Conservation (phyloP, 1,284 basidiomycete species). For the Agroathelia rolfsii region DNA sequence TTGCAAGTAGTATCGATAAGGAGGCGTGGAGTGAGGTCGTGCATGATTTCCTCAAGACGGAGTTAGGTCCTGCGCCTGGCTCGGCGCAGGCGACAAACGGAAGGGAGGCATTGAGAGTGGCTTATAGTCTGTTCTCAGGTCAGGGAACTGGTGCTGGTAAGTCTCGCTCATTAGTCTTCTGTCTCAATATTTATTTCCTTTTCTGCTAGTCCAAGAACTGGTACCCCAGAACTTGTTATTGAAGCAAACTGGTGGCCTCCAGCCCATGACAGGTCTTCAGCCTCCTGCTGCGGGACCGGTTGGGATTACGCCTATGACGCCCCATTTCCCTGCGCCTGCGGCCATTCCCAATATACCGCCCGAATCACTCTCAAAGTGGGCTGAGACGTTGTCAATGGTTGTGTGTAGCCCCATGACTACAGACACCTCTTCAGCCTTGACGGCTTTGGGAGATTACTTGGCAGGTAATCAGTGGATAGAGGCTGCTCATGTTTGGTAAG, state of each 20-base stretch:
- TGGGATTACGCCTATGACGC: conserved; percentile 51
- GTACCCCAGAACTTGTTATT: conserved; percentile 49
- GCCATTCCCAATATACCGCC: conserved; percentile 36
- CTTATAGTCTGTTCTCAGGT: conserved; percentile 83
- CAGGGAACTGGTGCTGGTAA: conserved; percentile 68
- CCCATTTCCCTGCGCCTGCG: conserved; percentile 43
- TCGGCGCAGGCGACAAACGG: conserved; percentile 29
- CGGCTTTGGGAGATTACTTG: conserved; percentile 82
- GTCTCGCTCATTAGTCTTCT: conserved; percentile 15
- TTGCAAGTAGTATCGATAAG: conserved; percentile 88
- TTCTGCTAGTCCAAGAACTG: conserved; percentile 74
- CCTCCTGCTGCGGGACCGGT: conserved; percentile 24
- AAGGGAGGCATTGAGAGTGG: conserved; percentile 67
- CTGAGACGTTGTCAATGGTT: conserved; percentile 81
- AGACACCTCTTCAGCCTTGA: conserved; percentile 68
- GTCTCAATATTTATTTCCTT: conserved; percentile 2
- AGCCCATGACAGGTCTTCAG: too few species aligned
- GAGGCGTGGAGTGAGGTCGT: conserved; percentile 91
- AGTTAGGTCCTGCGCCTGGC: conserved; percentile 40
- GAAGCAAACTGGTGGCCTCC: conserved; percentile 20
- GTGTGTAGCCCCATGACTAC: conserved; percentile 60
- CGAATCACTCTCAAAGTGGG: conserved; percentile 68
- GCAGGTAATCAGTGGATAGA: conserved; percentile 64
- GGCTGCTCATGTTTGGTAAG: conserved; percentile 87
- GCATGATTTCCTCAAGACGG: conserved; percentile 74